Base-by-base conservation (phyloP, 345 rosid species). In the Combretum micranthum region DNA sequence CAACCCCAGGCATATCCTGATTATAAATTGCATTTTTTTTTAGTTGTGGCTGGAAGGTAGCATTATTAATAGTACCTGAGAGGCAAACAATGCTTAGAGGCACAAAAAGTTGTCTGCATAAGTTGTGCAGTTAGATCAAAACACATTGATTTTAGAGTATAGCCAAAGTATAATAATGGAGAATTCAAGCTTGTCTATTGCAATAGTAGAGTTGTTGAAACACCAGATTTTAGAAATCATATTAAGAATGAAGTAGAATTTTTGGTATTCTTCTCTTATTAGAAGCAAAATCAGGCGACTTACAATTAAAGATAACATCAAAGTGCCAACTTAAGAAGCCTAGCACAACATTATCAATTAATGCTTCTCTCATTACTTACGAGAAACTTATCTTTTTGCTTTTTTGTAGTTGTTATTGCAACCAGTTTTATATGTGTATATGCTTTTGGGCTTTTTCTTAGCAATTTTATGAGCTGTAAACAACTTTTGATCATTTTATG, bases 71-170 rank as follows among this genome's bases (percentile, higher is more conserved):
- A 37, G 56, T 16, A 69, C 65, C 50, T 79, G 76, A 44, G 74
- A 74, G 65, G 80, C 66, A 5, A 83, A 78, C 53, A 48, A 60
- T 59, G 80, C 96, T 0, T 82, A 92, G 96, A 61, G 44, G 56
- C 78, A 71, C 37, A 62, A 61, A 55, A 79, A 72, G 70, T 85
- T 80, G 90, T 59, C 71, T 47, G 62, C 82, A 18, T 76, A 92
- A 0, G 75, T 70, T 22, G 65, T 87, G 59, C 95, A 90, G 22
- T 64, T 87, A 39, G 94, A 85, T 72, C 87, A 87, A 20, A 81
- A 75, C 44, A 85, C 97, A 26, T 77, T 95, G 91, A 59, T 89
- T 68, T 76, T 89, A 49, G 95, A 89, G 83, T 87, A 93, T 37
- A 61, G 61, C 15, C 59, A 61, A 50, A 87, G 80, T 72, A 70